phyloP scores from a whole-genome alignment of 768 basidiomycete species.

The Tephrocybe sp. region DNA sequence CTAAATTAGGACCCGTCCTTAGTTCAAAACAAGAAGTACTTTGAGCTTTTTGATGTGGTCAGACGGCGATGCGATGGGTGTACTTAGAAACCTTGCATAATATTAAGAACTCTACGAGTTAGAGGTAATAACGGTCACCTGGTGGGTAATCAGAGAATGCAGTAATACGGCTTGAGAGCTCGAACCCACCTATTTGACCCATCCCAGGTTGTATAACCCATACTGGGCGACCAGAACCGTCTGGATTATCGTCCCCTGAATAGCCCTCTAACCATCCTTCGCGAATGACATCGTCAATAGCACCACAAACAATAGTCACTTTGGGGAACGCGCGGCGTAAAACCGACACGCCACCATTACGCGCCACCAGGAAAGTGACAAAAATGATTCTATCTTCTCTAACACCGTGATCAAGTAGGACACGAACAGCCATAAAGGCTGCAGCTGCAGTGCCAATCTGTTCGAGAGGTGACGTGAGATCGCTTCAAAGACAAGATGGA shows the following conservation, averaged over 20 bases:
- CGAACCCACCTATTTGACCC: conserved; percentile 68
- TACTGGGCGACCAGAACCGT: conserved; percentile 57
- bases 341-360: conserved; percentile 74
- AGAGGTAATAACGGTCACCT: conserved; percentile 43
- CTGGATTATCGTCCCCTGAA: conserved; percentile 44
- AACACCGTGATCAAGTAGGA: conserved; percentile 91
- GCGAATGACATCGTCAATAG: conserved; percentile 73
- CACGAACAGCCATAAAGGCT: conserved; percentile 92
- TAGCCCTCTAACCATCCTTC: conserved; percentile 71
- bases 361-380: conserved; percentile 84
- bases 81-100: no score
- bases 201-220: conserved; percentile 88
- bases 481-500: background rate
- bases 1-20: no score
- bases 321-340: conserved; percentile 81
- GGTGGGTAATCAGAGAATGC: background rate
- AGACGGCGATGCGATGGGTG: no score
- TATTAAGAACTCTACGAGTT: conserved; percentile 3
- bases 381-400: conserved; percentile 83
- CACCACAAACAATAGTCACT: conserved; percentile 82
- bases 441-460: conserved; percentile 93
- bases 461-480: background rate
- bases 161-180: conserved; percentile 2
- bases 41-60: no score
- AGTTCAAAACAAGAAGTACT: no score